phyloP scores from a whole-genome alignment of 257 asterid species.

The Nicotiana noctiflora region DNA sequence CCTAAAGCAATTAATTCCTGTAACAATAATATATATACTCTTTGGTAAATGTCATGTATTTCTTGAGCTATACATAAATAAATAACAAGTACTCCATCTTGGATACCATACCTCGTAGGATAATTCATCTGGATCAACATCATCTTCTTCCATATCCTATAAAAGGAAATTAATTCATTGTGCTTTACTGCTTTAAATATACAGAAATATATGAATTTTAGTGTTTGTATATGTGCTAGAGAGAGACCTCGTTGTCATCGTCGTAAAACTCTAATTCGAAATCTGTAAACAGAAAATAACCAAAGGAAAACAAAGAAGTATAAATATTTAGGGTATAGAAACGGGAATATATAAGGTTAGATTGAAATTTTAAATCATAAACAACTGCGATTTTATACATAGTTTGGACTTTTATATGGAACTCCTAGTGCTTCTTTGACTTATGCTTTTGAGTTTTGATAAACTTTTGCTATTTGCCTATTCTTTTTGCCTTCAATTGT shows the following conservation, averaged over 20 bases:
- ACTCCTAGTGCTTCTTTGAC: too few species aligned
- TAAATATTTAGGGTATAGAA: not conserved
- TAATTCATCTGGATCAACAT: constrained; percentile 55
- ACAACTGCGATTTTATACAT: too few species aligned
- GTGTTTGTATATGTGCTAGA: not conserved
- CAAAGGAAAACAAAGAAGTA: too few species aligned
- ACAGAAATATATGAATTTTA: not conserved
- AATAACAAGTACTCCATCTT: not conserved
- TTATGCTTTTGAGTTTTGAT: too few species aligned
- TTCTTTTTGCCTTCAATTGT: too few species aligned
- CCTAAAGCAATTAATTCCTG: constrained; percentile 67
- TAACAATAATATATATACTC: not conserved
- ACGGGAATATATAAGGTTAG: too few species aligned
- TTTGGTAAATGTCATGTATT: not conserved
- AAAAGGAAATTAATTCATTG: not conserved
- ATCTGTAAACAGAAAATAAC: not conserved
- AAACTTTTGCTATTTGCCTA: too few species aligned
- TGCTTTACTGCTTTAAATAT: not conserved
- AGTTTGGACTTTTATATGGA: too few species aligned
- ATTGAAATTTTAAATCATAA: too few species aligned
- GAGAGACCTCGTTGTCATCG: not conserved
- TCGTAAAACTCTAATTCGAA: constrained; percentile 3
- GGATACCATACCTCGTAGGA: constrained; percentile 47
- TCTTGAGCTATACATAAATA: not conserved
- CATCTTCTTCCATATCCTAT: constrained; percentile 52